phyloP scores from a whole-genome alignment of 805 yeast genomes.

The Candida boleticola region DNA sequence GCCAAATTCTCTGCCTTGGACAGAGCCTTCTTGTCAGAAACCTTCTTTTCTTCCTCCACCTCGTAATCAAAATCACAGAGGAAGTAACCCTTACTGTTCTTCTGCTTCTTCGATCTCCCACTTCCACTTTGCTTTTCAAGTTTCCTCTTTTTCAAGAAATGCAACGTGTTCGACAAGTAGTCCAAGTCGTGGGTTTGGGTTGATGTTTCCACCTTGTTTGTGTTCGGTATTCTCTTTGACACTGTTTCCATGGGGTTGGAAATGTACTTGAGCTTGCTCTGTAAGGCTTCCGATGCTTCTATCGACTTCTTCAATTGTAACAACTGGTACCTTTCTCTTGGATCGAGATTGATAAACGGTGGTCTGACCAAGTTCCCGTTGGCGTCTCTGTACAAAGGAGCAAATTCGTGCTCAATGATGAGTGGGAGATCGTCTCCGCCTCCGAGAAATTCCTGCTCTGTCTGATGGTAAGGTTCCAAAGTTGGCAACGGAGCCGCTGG shows the following conservation, averaged over 20 bases:
- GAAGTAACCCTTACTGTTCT: constrained; percentile 24
- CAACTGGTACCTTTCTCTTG: constrained; percentile 40
- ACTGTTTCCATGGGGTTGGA: constrained; percentile 39
- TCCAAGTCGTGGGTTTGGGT: constrained; percentile 40
- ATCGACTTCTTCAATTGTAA: constrained; percentile 38
- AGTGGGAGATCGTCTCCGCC: constrained; percentile 8
- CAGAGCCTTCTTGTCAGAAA: constrained; percentile 7
- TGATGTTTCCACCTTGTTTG: constrained; percentile 36
- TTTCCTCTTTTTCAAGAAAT: constrained; percentile 17
- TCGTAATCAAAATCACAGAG: constrained; percentile 40
- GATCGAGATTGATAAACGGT: constrained; percentile 44
- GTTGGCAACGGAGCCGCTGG: background rate
- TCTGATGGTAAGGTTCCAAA: background rate
- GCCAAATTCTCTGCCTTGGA: constrained; percentile 14
- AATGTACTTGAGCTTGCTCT: constrained; percentile 36
- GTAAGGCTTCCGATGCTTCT: constrained; percentile 33
- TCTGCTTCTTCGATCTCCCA: constrained; percentile 12
- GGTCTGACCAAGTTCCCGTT: constrained; percentile 41
- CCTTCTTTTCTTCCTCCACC: constrained; percentile 10
- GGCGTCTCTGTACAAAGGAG: constrained; percentile 34
- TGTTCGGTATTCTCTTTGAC: constrained; percentile 6
- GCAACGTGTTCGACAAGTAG: constrained; percentile 26
- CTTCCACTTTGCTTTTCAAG: constrained; percentile 8
- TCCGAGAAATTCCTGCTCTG: background rate
- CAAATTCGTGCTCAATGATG: constrained; percentile 30